Evolutionary conservation across 768 basidiomycete genomes (phyloP).

Genomic region (Leccinum ochraceum): DNA sequence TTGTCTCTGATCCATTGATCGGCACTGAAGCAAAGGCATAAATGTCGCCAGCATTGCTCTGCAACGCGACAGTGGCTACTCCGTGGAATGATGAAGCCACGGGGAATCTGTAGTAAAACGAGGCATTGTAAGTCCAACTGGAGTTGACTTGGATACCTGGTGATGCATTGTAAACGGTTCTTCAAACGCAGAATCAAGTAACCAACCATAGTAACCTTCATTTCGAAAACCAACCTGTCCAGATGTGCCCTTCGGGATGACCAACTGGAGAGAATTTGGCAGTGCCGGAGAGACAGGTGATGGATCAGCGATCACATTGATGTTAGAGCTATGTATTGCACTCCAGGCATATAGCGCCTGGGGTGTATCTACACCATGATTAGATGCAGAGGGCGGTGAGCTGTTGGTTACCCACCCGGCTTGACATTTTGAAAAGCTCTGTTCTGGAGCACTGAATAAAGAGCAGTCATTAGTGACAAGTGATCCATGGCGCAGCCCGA

Average conservation of each 20-base stretch:
- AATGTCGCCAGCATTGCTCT: constrained; percentile 43
- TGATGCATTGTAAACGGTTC: background rate
- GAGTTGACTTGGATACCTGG: constrained; percentile 57
- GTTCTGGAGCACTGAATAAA: constrained; percentile 57
- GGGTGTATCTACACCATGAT: constrained; percentile 39
- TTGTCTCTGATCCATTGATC: constrained; percentile 44
- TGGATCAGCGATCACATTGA: constrained; percentile 52
- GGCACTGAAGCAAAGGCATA: constrained; percentile 43
- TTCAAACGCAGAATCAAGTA: background rate
- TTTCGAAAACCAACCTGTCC: constrained; percentile 57
- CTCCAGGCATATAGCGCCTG: constrained; percentile 56
- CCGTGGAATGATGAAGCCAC: constrained; percentile 40
- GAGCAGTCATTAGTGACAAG: background rate
- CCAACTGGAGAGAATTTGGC: constrained; percentile 60
- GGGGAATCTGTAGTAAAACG: constrained; percentile 61
- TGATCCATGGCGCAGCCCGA: constrained; percentile 6
- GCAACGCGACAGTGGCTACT: constrained; percentile 45
- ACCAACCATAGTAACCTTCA: constrained; percentile 54
- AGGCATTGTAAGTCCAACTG: constrained; percentile 55
- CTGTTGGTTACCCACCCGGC: constrained; percentile 39
- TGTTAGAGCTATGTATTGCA: constrained; percentile 42
- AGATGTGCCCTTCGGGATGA: constrained; percentile 40
- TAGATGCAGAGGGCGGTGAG: background rate
- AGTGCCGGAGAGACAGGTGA: constrained; percentile 56
- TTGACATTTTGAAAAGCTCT: constrained; percentile 67